Evolutionary conservation across 108 stramenopile genomes (phyloP).

Genomic region (Fragilaria radians): DNA sequence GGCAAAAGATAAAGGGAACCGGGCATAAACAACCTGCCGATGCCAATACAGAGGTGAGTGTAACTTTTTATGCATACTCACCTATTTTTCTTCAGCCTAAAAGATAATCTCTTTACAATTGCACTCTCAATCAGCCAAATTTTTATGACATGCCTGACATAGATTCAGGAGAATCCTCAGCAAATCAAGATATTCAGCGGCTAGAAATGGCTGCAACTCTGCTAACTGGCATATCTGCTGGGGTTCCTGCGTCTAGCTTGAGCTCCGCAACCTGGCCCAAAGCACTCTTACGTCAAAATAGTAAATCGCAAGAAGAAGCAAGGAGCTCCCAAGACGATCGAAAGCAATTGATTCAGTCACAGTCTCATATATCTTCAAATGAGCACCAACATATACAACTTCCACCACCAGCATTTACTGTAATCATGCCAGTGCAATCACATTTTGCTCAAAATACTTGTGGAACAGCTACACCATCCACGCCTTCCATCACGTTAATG

Average conservation of each 20-base stretch:
- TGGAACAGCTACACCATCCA: not conserved
- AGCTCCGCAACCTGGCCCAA: not conserved
- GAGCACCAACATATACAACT: not conserved
- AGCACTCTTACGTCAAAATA: not conserved
- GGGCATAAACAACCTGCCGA: conserved; percentile 86
- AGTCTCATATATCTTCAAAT: not conserved
- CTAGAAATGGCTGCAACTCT: conserved; percentile 43
- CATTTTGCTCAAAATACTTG: not conserved
- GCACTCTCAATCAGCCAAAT: conserved; percentile 3
- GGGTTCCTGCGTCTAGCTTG: conserved; percentile 1
- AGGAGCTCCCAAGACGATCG: not conserved
- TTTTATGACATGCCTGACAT: conserved; percentile 9
- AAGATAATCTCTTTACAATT: not conserved
- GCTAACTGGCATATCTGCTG: conserved; percentile 30
- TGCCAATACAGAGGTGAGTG: conserved; percentile 38
- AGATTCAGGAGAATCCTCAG: conserved; percentile 1
- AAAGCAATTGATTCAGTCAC: not conserved
- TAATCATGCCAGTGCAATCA: not conserved
- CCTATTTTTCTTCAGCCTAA: not conserved
- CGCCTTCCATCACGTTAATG: not conserved
- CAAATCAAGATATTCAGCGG: conserved; percentile 16
- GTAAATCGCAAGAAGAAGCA: not conserved
- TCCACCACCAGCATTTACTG: not conserved
- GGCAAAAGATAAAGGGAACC: conserved; percentile 85
- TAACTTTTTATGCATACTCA: not conserved